Evolutionary conservation across 1,284 basidiomycete species (phyloP), one percentile per base, ranked within the genome.

Genomic region (Tilletia caries): DNA sequence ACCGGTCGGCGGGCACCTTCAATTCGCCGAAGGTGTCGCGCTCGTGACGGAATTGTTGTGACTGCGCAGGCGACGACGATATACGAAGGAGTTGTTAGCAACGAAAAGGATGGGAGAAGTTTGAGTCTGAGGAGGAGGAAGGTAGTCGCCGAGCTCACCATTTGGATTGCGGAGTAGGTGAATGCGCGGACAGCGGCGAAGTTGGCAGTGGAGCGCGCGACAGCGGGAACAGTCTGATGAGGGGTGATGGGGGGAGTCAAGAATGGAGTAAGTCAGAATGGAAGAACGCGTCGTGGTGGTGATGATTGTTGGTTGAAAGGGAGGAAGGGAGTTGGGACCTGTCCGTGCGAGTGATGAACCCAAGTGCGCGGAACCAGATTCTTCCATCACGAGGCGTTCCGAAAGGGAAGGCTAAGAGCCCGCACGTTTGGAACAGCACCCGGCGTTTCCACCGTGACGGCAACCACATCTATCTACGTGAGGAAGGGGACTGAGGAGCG

Each of bases 1-100:
- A 98, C 69, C 91, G 89, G 82, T 98, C 92, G 27, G 91, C 89
- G 48, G 96, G 95, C 64, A 99, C 96, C 80, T 92, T 88, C 68
- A 99, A 89, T 69, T 93, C 91, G 65, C 93, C 93, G 83, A 95
- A 95, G 3, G 93, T 95, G 85, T 95, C 93, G 72, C 74, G 76
- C 69, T 81, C 79, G 66, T 69, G 68, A 54, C 79, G 76, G 73
- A 74, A 77, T 54, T 70, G 8, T 46, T 43, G 64, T 27, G 64
- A 43, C 64, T 65, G 58, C 33, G 18, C 8, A n/a, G 20, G 10
- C 15, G 8, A 15, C 37, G 37, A 6, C 10, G 37, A 41, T n/a
- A n/a, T n/a, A n/a, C n/a, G n/a, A n/a, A n/a, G n/a, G n/a, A n/a
- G n/a, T n/a, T n/a, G n/a, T n/a, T n/a, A n/a, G n/a, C n/a, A n/a